Conservation (phyloP, 345 rosid genomes). For the Carallia pectinifolia region DNA sequence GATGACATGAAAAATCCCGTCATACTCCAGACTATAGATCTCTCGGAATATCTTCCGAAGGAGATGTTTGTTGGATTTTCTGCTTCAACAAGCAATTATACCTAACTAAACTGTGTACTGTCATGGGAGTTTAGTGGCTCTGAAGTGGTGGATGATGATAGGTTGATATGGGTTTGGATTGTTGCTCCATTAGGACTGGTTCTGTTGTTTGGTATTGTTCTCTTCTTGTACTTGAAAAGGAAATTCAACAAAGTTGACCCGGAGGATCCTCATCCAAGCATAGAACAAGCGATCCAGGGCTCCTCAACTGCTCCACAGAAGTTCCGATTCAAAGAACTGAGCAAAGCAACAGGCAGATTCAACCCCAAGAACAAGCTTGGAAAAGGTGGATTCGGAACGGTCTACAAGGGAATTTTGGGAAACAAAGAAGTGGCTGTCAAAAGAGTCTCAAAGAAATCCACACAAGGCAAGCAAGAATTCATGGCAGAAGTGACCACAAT, state of each 20-base stretch:
- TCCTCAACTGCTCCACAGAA: constrained; percentile 52
- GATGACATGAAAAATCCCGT: constrained; percentile 21
- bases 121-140: constrained; percentile 54
- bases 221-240: constrained; percentile 33
- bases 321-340: constrained; percentile 49
- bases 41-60: constrained; percentile 48
- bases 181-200: constrained; percentile 12
- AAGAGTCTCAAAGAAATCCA: constrained; percentile 55
- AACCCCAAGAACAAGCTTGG: constrained; percentile 54
- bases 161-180: constrained; percentile 33
- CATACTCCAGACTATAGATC: constrained; percentile 45
- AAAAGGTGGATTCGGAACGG: constrained; percentile 78
- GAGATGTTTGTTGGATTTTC: constrained; percentile 62
- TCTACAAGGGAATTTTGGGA: constrained; percentile 54
- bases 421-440: constrained; percentile 65
- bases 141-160: constrained; percentile 21
- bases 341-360: constrained; percentile 57
- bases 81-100: constrained; percentile 32
- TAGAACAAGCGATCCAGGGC: constrained; percentile 50
- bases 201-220: constrained; percentile 9
- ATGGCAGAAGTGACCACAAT: too few relatives aligned
- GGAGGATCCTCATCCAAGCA: constrained; percentile 36
- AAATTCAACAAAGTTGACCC: constrained; percentile 13
- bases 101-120: constrained; percentile 43
- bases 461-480: constrained; percentile 79